Evolutionary conservation across 2,329 filamentous ascomycete genomes (phyloP), one percentile per base, ranked within the genome.

Genomic region (Beauveria varroae): DNA sequence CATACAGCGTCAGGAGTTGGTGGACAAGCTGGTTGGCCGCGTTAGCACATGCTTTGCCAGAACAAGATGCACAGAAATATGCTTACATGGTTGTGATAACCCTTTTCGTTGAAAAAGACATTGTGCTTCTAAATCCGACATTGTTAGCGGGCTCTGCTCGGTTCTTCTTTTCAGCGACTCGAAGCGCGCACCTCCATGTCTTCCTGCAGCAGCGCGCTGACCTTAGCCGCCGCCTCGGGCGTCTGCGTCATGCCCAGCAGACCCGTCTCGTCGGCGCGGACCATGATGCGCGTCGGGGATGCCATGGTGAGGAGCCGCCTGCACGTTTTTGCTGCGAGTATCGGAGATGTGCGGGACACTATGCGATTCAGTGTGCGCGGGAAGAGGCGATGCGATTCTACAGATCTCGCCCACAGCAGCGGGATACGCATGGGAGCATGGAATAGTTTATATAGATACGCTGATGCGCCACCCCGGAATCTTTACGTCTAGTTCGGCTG

Each of bases 71-170:
- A n/a, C 22, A 43, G 14, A 49, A n/a, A 26, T 50, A 2, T 2
- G 62, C 71, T 68, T 75, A 81, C 90, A 68, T 96, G 92, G 71
- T 96, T 90, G 69, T 97, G 93, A 64, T 89, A 96, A 0, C 88
- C 88, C 1, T 73, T 69, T 0, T 81, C 63, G 64, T 95, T 96
- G 79, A 92, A 96, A 75, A 88, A 96, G 62, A 92, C 87, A 69
- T 96, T 89, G 67, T 92, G 84, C 18, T 24, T 24, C 26, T 37
- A 43, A 6, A 46, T 26, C 26, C 26, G 34, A 18, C 7, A 20
- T 61, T 7, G 10, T 44, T 28, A 18, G 55, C 24, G 10, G n/a
- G 12, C 34, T 37, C 16, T 50, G 43, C 54, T 24, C 18, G 18
- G 8, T 14, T 24, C 5, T 18, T 4, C 53, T 30, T 12, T 24